Base-by-base conservation (phyloP, 1,139 yeast genomes). In the Suhomyces anneliseae region DNA sequence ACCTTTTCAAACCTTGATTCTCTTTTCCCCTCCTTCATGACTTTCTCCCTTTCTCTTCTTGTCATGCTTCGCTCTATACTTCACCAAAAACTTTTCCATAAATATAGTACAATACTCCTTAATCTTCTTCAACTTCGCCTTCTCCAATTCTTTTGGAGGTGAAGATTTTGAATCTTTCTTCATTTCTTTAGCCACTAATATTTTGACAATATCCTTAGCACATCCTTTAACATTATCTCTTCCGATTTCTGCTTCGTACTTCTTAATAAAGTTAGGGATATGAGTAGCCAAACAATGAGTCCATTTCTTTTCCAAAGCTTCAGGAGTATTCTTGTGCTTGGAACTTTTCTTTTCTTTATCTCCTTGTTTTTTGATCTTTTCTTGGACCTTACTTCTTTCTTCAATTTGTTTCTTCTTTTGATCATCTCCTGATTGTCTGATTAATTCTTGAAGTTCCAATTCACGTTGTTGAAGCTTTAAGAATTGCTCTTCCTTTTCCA, bases 251-350 rank as follows among this genome's bases (percentile, higher is more conserved):
- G 71, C 63, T 54, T 82, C 86, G 62, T 85, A 83, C 55, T 81
- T 81, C 54, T 84, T 83, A 44, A 92, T 74, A 57, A 87, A 67
- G 59, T 90, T 90, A 4, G 98, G 97, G 15, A 93, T 87, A 57
- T 81, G 76, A 27, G 77, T 69, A 2, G 97, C 98, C 64, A 93
- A 82, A 32, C 78, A 65, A 42, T 68, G 73, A 19, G 76, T 75
- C 90, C 92, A 87, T 55, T 71, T 71, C 50, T 70, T 65, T 47
- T 74, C 81, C 10, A 42, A 36, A 1, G 36, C 26, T 5, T 46
- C 49, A 11, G 39, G 47, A 4, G 40, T 34, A 12, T 35, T 26
- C n/a, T 26, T 24, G n/a, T 36, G 35, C 24, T 42, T 41, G 8
- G 47, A 34, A 6, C 31, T 26, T 32, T 40, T 35, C 19, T 36